Evolutionary conservation across 2,329 filamentous ascomycete species (phyloP), one percentile per base, ranked within the genome.

Genomic region (Grosmannia serpens): DNA sequence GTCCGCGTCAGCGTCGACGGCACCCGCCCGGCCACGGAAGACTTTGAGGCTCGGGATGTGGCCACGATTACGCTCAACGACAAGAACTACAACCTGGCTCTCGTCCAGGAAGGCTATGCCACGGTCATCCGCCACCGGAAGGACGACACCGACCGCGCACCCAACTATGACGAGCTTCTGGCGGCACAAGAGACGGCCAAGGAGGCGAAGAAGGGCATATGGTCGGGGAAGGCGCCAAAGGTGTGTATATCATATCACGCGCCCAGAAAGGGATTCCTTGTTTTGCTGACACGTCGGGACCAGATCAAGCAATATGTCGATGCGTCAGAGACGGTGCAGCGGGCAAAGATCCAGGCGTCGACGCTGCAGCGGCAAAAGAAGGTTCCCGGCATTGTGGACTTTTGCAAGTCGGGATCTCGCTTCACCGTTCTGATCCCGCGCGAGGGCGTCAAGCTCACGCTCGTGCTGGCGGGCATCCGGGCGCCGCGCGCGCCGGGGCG

Each of bases 91-190:
- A 91, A 87, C 61, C 74, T 97, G 46, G 71, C 82, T 56, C 77
- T 97, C 46, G 90, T 97, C n/a, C 89, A 96, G 74, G 89, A 88
- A 64, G 94, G 94, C 33, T 96, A 91, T 76, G 89, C 87, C 27
- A 92, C 91, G 0, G 94, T 99, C 10, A 95, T 99, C 67, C 86
- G 94, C 62, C 94, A 99, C 74, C 85, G 91, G 63, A 89, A 92
- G 73, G 92, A 97, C 67, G 94, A 99, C 68, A 89, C 89, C 4
- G 94, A 99, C 71, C 83, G 94, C 57, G 92, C 91, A 54, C 86
- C 91, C 22, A 91, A 96, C 71, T 99, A 97, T 69, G 94, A 99
- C 67, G 88, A 92, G 67, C 79, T 95, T 15, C 78, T 94, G 22
- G 84, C 85, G 41, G 89, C 89, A 3, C 89, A 94, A 69, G 87